Evolutionary conservation across 352 stramenopile species (phyloP).

Genomic region (Phytophthora fragariaefolia): DNA sequence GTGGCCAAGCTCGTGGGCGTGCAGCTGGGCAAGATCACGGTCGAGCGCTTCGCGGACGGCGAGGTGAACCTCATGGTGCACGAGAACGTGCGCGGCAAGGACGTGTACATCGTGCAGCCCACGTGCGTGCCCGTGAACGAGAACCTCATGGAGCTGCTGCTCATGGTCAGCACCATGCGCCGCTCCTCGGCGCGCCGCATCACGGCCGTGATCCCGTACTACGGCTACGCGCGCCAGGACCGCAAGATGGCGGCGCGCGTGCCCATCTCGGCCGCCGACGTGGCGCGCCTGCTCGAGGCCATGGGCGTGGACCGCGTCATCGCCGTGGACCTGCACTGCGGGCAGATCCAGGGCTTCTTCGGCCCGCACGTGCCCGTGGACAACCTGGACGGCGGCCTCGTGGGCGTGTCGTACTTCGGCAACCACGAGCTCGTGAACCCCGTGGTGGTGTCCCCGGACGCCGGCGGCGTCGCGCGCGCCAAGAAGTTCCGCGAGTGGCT

Average conservation of each 20-base stretch:
- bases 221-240: conserved; percentile 92
- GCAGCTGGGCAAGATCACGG: conserved; percentile 97
- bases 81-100: conserved; percentile 99
- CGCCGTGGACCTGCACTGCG: conserved; percentile 88
- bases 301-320: conserved; percentile 92
- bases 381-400: conserved; percentile 97
- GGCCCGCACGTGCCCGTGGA: conserved; percentile 98
- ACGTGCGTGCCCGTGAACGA: conserved; percentile 99
- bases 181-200: conserved; percentile 98
- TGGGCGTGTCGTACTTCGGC: conserved; percentile 95
- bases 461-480: conserved; percentile 98
- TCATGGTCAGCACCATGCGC: conserved; percentile 98
- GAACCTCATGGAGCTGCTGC: conserved; percentile 99
- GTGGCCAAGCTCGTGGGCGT: conserved; percentile 98
- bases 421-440: conserved; percentile 99
- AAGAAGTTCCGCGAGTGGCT: conserved; percentile 99
- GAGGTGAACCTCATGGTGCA: conserved; percentile 99
- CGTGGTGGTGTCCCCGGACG: conserved; percentile 99
- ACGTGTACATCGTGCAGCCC: conserved; percentile 99
- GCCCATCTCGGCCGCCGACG: conserved; percentile 95
- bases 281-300: conserved; percentile 85
- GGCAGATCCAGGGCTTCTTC: conserved; percentile 98
- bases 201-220: conserved; percentile 99
- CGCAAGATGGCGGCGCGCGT: conserved; percentile 95
- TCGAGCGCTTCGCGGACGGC: conserved; percentile 98